These are phyloP conservation scores for Endocladia muricata DNA, from an alignment of 31 red algal genomes.

Conservation along the genomic window DNA sequence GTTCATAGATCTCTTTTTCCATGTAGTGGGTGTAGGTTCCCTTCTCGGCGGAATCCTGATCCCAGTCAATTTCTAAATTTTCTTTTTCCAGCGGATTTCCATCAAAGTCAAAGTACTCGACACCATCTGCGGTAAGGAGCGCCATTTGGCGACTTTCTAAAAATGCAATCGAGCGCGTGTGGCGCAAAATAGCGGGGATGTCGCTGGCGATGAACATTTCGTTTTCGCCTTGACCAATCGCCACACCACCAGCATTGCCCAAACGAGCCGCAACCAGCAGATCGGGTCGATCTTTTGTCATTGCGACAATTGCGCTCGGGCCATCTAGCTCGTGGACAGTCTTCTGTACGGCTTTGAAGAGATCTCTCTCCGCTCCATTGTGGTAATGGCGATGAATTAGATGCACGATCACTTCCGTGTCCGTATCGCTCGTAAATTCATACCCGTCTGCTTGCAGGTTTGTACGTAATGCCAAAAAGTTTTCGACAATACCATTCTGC, in stretches of 20 bases:
- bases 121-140: not conserved
- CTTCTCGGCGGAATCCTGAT: not conserved
- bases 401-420: not conserved
- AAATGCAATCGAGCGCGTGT: not conserved
- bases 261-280: not conserved
- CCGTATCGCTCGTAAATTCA: not conserved
- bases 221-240: not conserved
- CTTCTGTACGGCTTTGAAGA: not conserved
- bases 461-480: not conserved
- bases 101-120: not conserved
- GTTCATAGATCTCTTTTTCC: not conserved
- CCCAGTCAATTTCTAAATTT: not conserved
- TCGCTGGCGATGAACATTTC: not conserved
- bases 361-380: too few species aligned
- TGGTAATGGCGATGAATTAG: not conserved
- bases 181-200: not conserved
- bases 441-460: not conserved
- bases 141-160: not conserved
- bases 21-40: not conserved
- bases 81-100: not conserved
- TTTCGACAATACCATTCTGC: conserved; percentile 4
- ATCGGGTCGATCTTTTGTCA: not conserved
- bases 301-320: not conserved
- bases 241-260: not conserved
- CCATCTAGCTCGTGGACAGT: not conserved